Percentiles rank a stretch among this genome's conserved stretches.
phyloP scores from a whole-genome alignment of 2,329 filamentous ascomycete genomes.

The Trichoderma brevicompactum region DNA sequence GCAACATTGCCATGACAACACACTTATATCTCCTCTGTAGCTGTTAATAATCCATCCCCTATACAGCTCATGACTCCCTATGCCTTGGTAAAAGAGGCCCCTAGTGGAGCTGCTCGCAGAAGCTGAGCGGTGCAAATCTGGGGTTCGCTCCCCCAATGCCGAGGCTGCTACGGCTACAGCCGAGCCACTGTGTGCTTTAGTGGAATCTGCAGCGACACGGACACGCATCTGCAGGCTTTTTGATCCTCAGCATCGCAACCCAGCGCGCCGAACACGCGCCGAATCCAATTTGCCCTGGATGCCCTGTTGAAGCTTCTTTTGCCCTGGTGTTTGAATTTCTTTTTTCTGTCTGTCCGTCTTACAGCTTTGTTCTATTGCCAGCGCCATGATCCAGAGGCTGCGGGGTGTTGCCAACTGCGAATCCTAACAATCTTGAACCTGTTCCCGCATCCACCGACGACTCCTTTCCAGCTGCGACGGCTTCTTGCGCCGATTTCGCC shows the following conservation, averaged over 20 bases:
- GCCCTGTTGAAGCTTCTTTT: neutral
- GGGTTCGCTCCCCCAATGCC: conserved; percentile 25
- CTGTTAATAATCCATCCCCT: neutral
- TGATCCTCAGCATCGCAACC: conserved; percentile 19
- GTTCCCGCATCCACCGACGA: neutral
- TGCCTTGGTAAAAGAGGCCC: neutral
- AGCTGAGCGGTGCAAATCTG: conserved; percentile 18
- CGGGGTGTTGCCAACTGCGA: conserved; percentile 22
- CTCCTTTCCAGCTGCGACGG: conserved; percentile 12
- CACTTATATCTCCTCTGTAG: neutral
- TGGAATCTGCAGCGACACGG: conserved; percentile 23
- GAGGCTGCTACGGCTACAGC: conserved; percentile 27
- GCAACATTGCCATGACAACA: too few species aligned
- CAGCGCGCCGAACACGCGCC: conserved; percentile 24
- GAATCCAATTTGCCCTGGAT: conserved; percentile 12
- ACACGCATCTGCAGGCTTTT: conserved; percentile 16
- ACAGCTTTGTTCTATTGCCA: neutral
- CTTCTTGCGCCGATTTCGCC: conserved; percentile 7
- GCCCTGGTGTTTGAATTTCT: neutral
- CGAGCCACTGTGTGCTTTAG: conserved; percentile 15
- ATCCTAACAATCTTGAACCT: neutral
- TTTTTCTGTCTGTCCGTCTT: neutral
- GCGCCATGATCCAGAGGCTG: conserved; percentile 29
- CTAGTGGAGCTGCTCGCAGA: neutral
- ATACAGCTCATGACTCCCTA: neutral